Percentiles rank a stretch among this genome's conserved stretches.
These are phyloP conservation scores for Pseudisothecium myosuroides DNA, from an alignment of 225 moss, liverwort and hornwort species.

Conservation along the genomic window DNA sequence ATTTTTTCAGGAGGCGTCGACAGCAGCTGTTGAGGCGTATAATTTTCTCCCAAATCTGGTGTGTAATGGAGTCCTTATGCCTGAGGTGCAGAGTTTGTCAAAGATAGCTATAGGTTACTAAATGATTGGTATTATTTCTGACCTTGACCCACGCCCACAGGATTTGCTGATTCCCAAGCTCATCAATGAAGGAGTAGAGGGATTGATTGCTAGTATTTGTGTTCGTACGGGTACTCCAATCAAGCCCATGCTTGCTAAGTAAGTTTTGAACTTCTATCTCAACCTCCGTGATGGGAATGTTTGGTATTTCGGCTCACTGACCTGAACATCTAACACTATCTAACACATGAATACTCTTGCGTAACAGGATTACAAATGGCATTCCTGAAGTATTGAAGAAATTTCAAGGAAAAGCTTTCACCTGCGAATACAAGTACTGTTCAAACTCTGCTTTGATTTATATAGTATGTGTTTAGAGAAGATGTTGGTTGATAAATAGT, in stretches of 20 bases:
- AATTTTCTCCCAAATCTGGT: slow-evolving; percentile 92
- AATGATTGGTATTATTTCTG: not conserved
- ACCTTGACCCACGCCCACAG: slow-evolving; percentile 21
- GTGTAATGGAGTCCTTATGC: not conserved
- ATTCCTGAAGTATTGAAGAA: slow-evolving; percentile 71
- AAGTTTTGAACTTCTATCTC: slow-evolving; percentile 7
- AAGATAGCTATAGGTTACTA: not conserved
- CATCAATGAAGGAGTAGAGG: slow-evolving; percentile 61
- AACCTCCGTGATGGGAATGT: not conserved
- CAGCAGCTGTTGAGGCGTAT: slow-evolving; percentile 69
- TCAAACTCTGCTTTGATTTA: not conserved
- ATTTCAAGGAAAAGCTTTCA: slow-evolving; percentile 71
- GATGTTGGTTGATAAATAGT: not conserved
- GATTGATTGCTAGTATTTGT: slow-evolving; percentile 39
- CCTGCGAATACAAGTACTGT: slow-evolving; percentile 83
- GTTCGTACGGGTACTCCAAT: slow-evolving; percentile 83
- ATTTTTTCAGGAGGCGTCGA: slow-evolving; percentile 60
- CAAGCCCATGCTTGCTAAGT: slow-evolving; percentile 98
- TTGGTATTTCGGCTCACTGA: not conserved
- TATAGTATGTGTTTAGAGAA: not conserved
- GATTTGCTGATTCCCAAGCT: slow-evolving; percentile 72
- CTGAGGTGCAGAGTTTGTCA: not conserved
- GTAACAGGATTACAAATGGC: slow-evolving; percentile 74
- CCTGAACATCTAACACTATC: not conserved
- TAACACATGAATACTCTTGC: not conserved